A percentile compares a stretch with the other conserved stretches of the same genome.
Conservation (phyloP, 768 basidiomycete species). For the Lepiota venenata region DNA sequence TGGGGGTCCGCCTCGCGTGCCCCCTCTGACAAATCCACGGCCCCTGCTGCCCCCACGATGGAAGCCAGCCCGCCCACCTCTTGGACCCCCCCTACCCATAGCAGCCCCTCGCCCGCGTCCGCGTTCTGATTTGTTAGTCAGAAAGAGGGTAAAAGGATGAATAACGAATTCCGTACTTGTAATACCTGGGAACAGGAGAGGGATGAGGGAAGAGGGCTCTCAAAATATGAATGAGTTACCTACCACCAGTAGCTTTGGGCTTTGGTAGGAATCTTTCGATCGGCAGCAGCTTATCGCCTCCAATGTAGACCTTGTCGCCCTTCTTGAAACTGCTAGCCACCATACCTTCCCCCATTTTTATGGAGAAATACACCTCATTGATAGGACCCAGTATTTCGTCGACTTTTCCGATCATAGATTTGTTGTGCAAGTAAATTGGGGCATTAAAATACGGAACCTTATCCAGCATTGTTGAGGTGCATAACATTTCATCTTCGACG, state of each 20-base stretch:
- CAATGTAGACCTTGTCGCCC: slow-evolving; percentile 98
- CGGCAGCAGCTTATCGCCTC: slow-evolving; percentile 94
- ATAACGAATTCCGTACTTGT: slow-evolving; percentile 36
- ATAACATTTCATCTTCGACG: slow-evolving; percentile 98
- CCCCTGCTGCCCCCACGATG: slow-evolving; percentile 43
- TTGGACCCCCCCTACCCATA: slow-evolving; percentile 26
- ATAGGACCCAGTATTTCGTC: slow-evolving; percentile 99
- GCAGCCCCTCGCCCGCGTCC: slow-evolving; percentile 40
- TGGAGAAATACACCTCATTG: slow-evolving; percentile 96
- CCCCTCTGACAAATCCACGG: slow-evolving; percentile 26
- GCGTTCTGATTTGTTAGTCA: slow-evolving; percentile 26
- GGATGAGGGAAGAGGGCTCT: slow-evolving; percentile 4
- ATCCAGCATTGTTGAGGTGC: slow-evolving; percentile 76
- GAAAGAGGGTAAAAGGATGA: slow-evolving; percentile 15
- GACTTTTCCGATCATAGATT: slow-evolving; percentile 93
- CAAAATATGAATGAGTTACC: slow-evolving; percentile 18
- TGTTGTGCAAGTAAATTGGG: slow-evolving; percentile 96
- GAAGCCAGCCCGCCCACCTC: slow-evolving; percentile 46
- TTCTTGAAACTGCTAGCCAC: slow-evolving; percentile 93
- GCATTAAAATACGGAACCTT: slow-evolving; percentile 99
- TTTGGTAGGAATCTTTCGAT: slow-evolving; percentile 97
- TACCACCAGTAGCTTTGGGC: slow-evolving; percentile 78
- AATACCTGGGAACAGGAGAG: slow-evolving; percentile 32
- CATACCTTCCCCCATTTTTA: slow-evolving; percentile 97
- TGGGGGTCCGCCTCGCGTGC: slow-evolving; percentile 27